These are phyloP conservation scores for Fonsecaea monophora DNA, from an alignment of 2,329 filamentous ascomycete species.

Conservation along the genomic window DNA sequence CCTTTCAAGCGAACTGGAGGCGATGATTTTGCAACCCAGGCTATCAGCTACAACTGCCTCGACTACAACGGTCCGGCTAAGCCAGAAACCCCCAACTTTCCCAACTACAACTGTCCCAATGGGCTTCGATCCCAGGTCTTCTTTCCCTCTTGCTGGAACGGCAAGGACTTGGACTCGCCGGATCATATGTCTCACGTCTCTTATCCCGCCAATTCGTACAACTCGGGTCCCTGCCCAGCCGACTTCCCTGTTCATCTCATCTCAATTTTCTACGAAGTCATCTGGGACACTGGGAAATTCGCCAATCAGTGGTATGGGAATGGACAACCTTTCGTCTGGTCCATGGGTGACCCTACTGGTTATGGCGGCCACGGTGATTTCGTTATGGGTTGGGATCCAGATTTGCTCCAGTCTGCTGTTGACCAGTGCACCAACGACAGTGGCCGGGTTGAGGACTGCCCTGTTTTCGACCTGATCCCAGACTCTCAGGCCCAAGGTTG, in stretches of 20 bases:
- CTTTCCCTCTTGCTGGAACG: slow-evolving; percentile 50
- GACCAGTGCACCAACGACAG: slow-evolving; percentile 69
- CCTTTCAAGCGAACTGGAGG: slow-evolving; percentile 64
- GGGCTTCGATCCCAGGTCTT: slow-evolving; percentile 49
- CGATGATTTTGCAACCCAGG: slow-evolving; percentile 60
- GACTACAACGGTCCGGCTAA: slow-evolving; percentile 51
- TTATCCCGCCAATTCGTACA: slow-evolving; percentile 47
- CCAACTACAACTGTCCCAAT: slow-evolving; percentile 71
- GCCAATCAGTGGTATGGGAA: slow-evolving; percentile 55
- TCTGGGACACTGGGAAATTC: slow-evolving; percentile 61
- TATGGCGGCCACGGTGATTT: slow-evolving; percentile 69
- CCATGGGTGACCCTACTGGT: slow-evolving; percentile 58
- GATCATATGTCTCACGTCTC: slow-evolving; percentile 48
- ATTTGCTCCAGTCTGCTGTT: slow-evolving; percentile 70
- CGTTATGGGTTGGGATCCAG: slow-evolving; percentile 73
- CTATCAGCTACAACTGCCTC: slow-evolving; percentile 62
- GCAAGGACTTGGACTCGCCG: slow-evolving; percentile 44
- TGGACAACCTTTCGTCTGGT: slow-evolving; percentile 51
- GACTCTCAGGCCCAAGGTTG: slow-evolving; percentile 62
- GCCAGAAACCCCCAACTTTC: slow-evolving; percentile 66
- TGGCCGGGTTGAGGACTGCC: slow-evolving; percentile 66
- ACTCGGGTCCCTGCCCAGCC: slow-evolving; percentile 45
- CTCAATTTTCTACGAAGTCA: slow-evolving; percentile 67
- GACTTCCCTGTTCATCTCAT: slow-evolving; percentile 62
- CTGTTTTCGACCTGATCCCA: slow-evolving; percentile 63